These are phyloP conservation scores for Aspergillus haitiensis DNA, from an alignment of 495 filamentous ascomycete genomes.

Conservation along the genomic window DNA sequence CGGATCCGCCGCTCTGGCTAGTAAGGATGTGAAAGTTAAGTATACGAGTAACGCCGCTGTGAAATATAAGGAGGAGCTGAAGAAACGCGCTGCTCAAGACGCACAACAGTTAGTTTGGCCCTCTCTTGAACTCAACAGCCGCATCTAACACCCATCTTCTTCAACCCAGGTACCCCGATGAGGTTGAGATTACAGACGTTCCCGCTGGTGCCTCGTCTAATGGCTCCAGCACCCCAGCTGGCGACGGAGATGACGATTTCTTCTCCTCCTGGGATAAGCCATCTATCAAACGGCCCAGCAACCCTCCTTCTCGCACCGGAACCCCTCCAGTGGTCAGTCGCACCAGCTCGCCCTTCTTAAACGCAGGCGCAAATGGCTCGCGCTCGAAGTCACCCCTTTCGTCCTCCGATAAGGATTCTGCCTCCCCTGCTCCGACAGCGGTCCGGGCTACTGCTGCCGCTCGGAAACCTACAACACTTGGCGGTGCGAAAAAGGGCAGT, in stretches of 20 bases:
- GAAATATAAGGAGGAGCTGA: slow-evolving; percentile 96
- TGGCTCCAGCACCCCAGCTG: slow-evolving; percentile 67
- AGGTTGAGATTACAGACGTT: slow-evolving; percentile 81
- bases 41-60: slow-evolving; percentile 86
- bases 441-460: slow-evolving; percentile 75
- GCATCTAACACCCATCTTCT: slow-evolving; percentile 22
- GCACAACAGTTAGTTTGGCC: slow-evolving; percentile 64
- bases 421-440: slow-evolving; percentile 53
- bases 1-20: slow-evolving; percentile 86
- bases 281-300: slow-evolving; percentile 92
- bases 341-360: slow-evolving; percentile 86
- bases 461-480: slow-evolving; percentile 63
- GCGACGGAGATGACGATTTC: slow-evolving; percentile 87
- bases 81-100: slow-evolving; percentile 76
- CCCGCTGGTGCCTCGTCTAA: slow-evolving; percentile 58
- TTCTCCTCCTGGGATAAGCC: slow-evolving; percentile 99
- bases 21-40: slow-evolving; percentile 94
- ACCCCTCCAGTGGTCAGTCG: slow-evolving; percentile 84
- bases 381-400: slow-evolving; percentile 81
- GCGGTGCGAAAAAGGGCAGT: slow-evolving; percentile 71
- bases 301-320: slow-evolving; percentile 85
- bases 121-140: not conserved
- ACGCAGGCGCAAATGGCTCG: slow-evolving; percentile 62
- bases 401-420: slow-evolving; percentile 53
- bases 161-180: slow-evolving; percentile 68